Evolutionary conservation across 805 yeast genomes (phyloP).

Genomic region (Metschnikowia santaceciliae): DNA sequence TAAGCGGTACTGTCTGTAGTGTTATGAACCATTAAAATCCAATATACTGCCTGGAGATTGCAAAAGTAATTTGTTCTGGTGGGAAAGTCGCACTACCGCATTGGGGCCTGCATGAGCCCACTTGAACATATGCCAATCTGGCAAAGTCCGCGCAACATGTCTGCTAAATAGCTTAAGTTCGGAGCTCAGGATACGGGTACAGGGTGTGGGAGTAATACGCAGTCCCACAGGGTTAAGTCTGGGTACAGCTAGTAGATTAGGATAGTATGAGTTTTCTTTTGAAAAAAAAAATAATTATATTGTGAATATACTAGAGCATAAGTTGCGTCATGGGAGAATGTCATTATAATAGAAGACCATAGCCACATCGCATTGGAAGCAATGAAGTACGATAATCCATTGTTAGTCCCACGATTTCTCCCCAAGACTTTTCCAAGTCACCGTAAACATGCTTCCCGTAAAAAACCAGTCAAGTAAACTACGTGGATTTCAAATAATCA

Average conservation of each 20-base stretch:
- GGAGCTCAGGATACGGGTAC: neutral
- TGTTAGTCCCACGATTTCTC: neutral
- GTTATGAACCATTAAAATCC: conserved; percentile 1
- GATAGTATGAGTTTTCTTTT: neutral
- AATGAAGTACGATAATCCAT: neutral
- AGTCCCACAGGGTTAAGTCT: too few species aligned
- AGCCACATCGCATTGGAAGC: neutral
- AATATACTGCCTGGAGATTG: conserved; percentile 3
- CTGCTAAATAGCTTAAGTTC: neutral
- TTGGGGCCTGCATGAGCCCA: conserved; percentile 3
- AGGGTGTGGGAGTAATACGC: neutral
- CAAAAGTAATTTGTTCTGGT: conserved; percentile 4
- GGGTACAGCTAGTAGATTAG: too few species aligned
- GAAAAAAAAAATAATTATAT: neutral
- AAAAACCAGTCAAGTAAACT: neutral
- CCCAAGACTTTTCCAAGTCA: neutral
- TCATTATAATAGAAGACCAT: neutral
- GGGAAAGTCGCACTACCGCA: conserved; percentile 5
- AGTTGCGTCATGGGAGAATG: neutral
- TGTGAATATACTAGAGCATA: neutral
- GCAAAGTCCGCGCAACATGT: conserved; percentile 1
- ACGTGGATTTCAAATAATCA: neutral
- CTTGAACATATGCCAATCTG: neutral
- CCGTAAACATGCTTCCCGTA: neutral
- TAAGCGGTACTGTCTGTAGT: neutral